Percentiles rank a stretch among this genome's conserved stretches.
Conservation (phyloP, 1,284 basidiomycete genomes). For the Chalciporus piperatoides region DNA sequence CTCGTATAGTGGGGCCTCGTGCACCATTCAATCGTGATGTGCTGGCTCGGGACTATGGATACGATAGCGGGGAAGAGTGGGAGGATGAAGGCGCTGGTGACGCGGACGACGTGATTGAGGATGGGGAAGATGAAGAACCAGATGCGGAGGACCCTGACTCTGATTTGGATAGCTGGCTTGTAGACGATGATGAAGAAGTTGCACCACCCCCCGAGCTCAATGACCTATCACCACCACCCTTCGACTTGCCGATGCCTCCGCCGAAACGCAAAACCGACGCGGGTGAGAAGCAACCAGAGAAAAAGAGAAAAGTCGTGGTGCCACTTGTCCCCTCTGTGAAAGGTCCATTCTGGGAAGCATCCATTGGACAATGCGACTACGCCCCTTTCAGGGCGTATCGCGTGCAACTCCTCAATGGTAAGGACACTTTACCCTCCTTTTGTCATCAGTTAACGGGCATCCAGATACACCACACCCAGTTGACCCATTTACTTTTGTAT, state of each 20-base stretch:
- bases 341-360: constrained; percentile 72
- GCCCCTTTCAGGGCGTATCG: constrained; percentile 65
- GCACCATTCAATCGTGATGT: constrained; percentile 70
- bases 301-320: constrained; percentile 70
- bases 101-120: constrained; percentile 69
- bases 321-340: constrained; percentile 74
- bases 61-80: constrained; percentile 86
- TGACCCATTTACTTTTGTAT: constrained; percentile 74
- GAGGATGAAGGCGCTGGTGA: constrained; percentile 71
- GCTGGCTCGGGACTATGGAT: constrained; percentile 70
- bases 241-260: constrained; percentile 37
- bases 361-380: constrained; percentile 57
- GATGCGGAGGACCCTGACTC: constrained; percentile 60
- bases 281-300: constrained; percentile 44
- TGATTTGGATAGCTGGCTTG: constrained; percentile 74
- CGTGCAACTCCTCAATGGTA: constrained; percentile 78
- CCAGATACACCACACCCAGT: not conserved
- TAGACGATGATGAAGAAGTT: constrained; percentile 71
- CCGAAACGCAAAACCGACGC: constrained; percentile 55
- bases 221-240: constrained; percentile 38
- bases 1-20: constrained; percentile 67
- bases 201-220: constrained; percentile 40
- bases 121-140: constrained; percentile 63
- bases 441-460: not conserved
- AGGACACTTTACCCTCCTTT: not conserved